A percentile compares a stretch with the other conserved stretches of the same genome.
phyloP scores from a whole-genome alignment of 1,284 basidiomycete species.

The Moesziomyces sp. region DNA sequence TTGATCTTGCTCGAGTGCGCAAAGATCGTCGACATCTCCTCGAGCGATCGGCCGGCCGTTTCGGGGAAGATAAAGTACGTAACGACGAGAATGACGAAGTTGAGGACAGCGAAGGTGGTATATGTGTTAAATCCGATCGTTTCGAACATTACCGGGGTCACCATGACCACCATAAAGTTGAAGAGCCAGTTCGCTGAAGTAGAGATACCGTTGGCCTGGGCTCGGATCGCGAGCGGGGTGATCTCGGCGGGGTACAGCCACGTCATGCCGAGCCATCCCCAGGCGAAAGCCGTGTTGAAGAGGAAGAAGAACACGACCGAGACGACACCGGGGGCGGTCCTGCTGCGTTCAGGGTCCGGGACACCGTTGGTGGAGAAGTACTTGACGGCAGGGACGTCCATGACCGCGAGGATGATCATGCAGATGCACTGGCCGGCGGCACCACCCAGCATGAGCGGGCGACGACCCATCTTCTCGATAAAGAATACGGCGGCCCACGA shows the following conservation, averaged over 20 bases:
- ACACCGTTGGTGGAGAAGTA: constrained; percentile 7
- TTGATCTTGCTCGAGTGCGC: constrained; percentile 56
- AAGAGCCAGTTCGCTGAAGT: constrained; percentile 63
- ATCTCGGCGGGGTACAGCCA: constrained; percentile 67
- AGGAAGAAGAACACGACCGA: constrained; percentile 63
- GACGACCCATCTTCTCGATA: constrained; percentile 61
- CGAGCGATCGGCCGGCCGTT: constrained; percentile 59
- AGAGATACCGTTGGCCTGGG: constrained; percentile 62
- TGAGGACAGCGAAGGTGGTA: constrained; percentile 52
- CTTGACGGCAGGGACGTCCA: constrained; percentile 27
- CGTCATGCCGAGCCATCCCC: constrained; percentile 67
- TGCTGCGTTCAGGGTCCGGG: too few relatives aligned
- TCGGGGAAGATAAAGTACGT: constrained; percentile 63
- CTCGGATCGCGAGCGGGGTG: constrained; percentile 61
- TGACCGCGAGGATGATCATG: constrained; percentile 56
- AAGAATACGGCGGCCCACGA: constrained; percentile 63
- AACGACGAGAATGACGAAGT: constrained; percentile 46
- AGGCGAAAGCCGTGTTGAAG: constrained; percentile 65
- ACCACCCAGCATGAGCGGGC: constrained; percentile 62
- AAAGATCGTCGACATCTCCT: constrained; percentile 64
- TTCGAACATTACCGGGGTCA: constrained; percentile 52
- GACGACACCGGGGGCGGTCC: constrained; percentile 34
- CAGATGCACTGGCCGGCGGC: constrained; percentile 57
- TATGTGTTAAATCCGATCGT: constrained; percentile 53
- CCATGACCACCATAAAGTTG: constrained; percentile 64